Evolutionary conservation across 108 stramenopile genomes (phyloP).

Genomic region (Pseudonitzschia multistriata): DNA sequence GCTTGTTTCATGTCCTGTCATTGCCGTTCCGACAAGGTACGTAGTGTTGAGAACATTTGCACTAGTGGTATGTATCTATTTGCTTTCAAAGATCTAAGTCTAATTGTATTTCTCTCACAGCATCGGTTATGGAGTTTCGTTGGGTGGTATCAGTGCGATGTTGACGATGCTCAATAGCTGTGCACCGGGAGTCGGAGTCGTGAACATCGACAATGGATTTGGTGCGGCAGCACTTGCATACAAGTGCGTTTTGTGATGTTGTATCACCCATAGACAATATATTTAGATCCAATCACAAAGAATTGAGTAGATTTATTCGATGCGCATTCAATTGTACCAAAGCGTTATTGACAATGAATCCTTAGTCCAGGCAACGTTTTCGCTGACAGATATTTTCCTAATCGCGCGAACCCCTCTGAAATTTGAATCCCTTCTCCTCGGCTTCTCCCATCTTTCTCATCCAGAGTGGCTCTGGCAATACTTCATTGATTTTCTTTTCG

Average conservation of each 20-base stretch:
- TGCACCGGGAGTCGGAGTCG: slow-evolving; percentile 92
- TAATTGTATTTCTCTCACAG: background rate
- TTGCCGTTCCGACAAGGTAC: slow-evolving; percentile 87
- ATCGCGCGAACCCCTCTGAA: slow-evolving; percentile 36
- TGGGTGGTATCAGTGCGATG: slow-evolving; percentile 89
- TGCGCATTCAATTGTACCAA: background rate
- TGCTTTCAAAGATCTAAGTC: background rate
- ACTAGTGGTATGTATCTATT: background rate
- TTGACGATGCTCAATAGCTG: slow-evolving; percentile 96
- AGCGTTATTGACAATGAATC: background rate
- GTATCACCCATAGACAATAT: too few species aligned
- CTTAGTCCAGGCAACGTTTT: background rate
- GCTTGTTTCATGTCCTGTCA: slow-evolving; percentile 86
- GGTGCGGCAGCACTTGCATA: slow-evolving; percentile 92
- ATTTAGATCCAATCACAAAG: too few species aligned
- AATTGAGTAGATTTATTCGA: too few species aligned
- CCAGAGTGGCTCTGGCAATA: slow-evolving; percentile 66
- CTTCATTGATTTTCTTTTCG: slow-evolving; percentile 60
- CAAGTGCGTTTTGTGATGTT: slow-evolving; percentile 57
- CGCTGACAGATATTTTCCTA: background rate
- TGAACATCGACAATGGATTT: slow-evolving; percentile 97
- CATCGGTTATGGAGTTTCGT: slow-evolving; percentile 91
- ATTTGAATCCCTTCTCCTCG: slow-evolving; percentile 59
- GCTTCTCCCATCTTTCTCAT: slow-evolving; percentile 70
- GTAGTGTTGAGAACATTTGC: slow-evolving; percentile 6